Base-by-base conservation (phyloP, 306 rosid genomes). In the Delonix regia region DNA sequence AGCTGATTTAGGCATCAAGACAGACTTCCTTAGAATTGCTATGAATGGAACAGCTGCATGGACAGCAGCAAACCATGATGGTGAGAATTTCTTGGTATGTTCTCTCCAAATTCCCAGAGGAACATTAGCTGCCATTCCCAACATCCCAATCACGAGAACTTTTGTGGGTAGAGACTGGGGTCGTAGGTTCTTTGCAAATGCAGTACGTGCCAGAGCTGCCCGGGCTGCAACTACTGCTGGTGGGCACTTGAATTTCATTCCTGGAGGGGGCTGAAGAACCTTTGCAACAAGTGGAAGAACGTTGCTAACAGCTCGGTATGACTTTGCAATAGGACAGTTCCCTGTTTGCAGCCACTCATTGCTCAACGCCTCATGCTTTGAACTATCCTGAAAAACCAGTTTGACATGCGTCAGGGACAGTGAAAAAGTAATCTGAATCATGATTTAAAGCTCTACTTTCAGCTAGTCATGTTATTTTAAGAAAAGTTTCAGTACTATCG, bases 1-100 rank as follows among this genome's bases (percentile, higher is more conserved):
- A 15, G 98, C 99, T 41, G 99, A 42, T 86, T 95, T 95, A 11
- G 99, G 99, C 99, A 95, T 95, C 27, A 95, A 69, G 33, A 95
- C 85, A 28, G 99, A 82, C 85, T 95, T 95, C 89, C 99, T 88
- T 30, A 95, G 94, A 83, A 95, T 78, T n/a, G 86, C 99, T 85
- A 95, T 92, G 90, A 95, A 95, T 59, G 99, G 99, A 79, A 95
- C 99, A 66, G 99, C 99, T 7, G 98, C 99, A 71, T 95, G 99
- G 49, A 95, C 92, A 3, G 99, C 99, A 28, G 89, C 87, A 75
- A 95, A 95, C 99, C 99, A 95, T 44, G 98, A 82, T 4, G 90
- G 98, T 9, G 99, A 95, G 81, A 95, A 95, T 83, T 95, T 95
- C 82, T 95, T 62, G 1, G 99, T 95, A 78, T 95, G 99, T 84